Evolutionary conservation across 768 basidiomycete genomes (phyloP), one percentile per base, ranked within the genome.

Genomic region (Dictyophora rubrovolvata): DNA sequence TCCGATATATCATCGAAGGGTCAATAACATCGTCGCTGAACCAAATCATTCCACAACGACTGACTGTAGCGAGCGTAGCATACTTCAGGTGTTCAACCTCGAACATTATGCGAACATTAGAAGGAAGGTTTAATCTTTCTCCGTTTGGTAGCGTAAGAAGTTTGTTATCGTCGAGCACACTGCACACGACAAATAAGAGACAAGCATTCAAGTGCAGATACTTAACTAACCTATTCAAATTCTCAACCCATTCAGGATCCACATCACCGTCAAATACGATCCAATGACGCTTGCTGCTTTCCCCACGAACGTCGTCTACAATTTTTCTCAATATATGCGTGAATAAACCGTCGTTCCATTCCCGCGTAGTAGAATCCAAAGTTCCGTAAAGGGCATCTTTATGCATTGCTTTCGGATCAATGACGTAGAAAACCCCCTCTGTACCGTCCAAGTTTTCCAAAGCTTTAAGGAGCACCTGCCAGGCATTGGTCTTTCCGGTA

Each of bases 11-110:
- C 96, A 98, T 97, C 0, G 78, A 74, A 6, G 93, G 85, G 63
- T 91, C 87, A 23, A 99, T 84, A 52, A 96, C 85, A 63, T 97
- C 93, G 60, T 97, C 93, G 69, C 93, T 97, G 75, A 99, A 99
- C 96, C 96, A 99, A 65, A 99, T 95, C 96, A 99, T 99, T 69
- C 96, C 96, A 68, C 96, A 99, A 58, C 96, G 94, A 82, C 93
- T 96, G 77, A 99, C 96, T 23, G 96, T 99, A 16, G 96, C 96
- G 56, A 89, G 84, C 3, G 96, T 99, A 0, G 96, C 96, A 70
- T 95, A 99, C 66, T 86, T 88, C 64, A 99, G 81, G 70, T 96
- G 93, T 69, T 98, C 96, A 59, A 98, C 96, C 70, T 99, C 96
- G 69, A 99, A 98, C 93, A 99, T 95, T 71, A 99, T 94, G 56